Evolutionary conservation across 257 asterid genomes (phyloP).

Genomic region (Hygrophila difformis): DNA sequence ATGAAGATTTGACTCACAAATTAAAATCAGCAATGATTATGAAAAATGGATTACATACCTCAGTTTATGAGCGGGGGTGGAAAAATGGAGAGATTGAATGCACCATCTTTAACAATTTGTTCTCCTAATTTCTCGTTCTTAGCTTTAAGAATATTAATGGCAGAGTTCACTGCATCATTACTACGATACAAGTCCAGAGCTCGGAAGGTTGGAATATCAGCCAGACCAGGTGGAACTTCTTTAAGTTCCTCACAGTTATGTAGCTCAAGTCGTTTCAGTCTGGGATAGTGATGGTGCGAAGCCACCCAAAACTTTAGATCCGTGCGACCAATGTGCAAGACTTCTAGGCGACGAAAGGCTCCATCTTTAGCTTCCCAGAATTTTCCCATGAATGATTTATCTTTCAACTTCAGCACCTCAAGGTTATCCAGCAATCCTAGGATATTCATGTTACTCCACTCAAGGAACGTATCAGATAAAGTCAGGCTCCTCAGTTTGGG

Average conservation of each 20-base stretch:
- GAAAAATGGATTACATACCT: too few species aligned
- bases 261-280: background rate
- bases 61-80: too few species aligned
- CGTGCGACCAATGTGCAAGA: conserved; percentile 21
- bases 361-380: conserved; percentile 20
- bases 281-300: conserved; percentile 14
- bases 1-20: too few species aligned
- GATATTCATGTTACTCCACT: conserved; percentile 16
- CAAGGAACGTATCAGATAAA: conserved; percentile 21
- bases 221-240: background rate
- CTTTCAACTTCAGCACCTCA: conserved; percentile 32
- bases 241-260: background rate
- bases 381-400: conserved; percentile 22
- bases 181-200: background rate
- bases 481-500: conserved; percentile 31
- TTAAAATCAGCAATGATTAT: too few species aligned
- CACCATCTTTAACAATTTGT: background rate
- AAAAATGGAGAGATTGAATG: conserved; percentile 19
- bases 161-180: background rate
- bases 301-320: conserved; percentile 19
- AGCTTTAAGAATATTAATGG: background rate
- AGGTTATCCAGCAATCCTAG: conserved; percentile 33
- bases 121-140: background rate
- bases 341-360: conserved; percentile 19
- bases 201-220: conserved; percentile 13